Evolutionary conservation across 2,329 filamentous ascomycete genomes (phyloP).

Genomic region (Hypomyces rosellus): DNA sequence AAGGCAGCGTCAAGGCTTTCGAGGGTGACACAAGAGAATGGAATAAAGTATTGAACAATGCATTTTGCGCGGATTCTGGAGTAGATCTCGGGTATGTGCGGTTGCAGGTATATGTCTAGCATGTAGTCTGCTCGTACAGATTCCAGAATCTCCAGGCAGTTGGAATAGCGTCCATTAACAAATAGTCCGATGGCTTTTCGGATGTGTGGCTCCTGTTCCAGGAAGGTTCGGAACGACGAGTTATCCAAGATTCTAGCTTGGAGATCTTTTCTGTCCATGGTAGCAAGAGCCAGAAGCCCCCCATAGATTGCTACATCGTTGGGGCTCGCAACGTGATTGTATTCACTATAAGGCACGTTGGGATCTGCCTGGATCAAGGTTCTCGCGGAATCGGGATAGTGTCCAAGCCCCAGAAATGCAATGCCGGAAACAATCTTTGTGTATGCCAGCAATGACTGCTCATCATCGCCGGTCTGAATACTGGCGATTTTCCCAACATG

Average conservation of each 20-base stretch:
- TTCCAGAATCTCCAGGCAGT: slow-evolving; percentile 76
- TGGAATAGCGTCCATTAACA: slow-evolving; percentile 81
- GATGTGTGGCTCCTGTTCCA: slow-evolving; percentile 91
- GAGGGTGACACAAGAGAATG: slow-evolving; percentile 82
- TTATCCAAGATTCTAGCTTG: slow-evolving; percentile 75
- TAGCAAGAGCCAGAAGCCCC: slow-evolving; percentile 81
- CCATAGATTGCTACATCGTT: slow-evolving; percentile 94
- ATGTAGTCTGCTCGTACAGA: slow-evolving; percentile 78
- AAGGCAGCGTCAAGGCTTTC: slow-evolving; percentile 74
- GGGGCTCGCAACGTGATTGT: slow-evolving; percentile 66
- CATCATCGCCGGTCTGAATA: slow-evolving; percentile 41
- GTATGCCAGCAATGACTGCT: slow-evolving; percentile 41
- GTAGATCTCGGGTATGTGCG: slow-evolving; percentile 66
- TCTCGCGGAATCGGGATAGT: slow-evolving; percentile 58
- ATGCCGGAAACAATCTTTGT: slow-evolving; percentile 47
- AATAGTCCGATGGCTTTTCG: slow-evolving; percentile 86
- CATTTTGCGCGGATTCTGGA: slow-evolving; percentile 76
- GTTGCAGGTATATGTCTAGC: slow-evolving; percentile 80
- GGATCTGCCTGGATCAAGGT: slow-evolving; percentile 62
- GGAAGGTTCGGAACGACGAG: slow-evolving; percentile 70
- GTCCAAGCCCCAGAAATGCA: slow-evolving; percentile 40
- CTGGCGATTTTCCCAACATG: slow-evolving; percentile 57
- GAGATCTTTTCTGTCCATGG: slow-evolving; percentile 74
- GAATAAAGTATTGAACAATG: slow-evolving; percentile 86
- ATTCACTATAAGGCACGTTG: slow-evolving; percentile 42